A percentile compares a stretch with the other conserved stretches of the same genome.
phyloP scores from a whole-genome alignment of 805 yeast species.

The Kodamaea leandrae region DNA sequence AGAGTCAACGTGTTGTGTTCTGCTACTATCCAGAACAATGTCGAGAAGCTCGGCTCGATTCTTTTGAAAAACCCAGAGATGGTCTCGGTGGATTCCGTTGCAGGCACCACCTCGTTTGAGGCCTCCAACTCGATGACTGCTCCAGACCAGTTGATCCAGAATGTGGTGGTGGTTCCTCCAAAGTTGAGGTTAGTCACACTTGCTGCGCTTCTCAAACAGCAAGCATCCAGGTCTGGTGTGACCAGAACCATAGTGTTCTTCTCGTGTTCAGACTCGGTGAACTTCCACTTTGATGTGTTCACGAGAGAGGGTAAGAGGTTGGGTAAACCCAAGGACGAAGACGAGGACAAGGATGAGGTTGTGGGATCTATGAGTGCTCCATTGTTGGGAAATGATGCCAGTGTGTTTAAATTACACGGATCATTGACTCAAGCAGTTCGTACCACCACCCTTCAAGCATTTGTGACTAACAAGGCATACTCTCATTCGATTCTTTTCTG shows the following conservation, averaged over 20 bases:
- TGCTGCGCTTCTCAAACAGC: slow-evolving; percentile 58
- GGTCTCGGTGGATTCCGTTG: slow-evolving; percentile 44
- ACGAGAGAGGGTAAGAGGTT: slow-evolving; percentile 53
- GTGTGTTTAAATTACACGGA: slow-evolving; percentile 78
- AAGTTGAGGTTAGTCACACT: slow-evolving; percentile 83
- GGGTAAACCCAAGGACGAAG: slow-evolving; percentile 22
- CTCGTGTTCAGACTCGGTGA: slow-evolving; percentile 95
- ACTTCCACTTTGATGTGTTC: slow-evolving; percentile 80
- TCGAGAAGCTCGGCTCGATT: slow-evolving; percentile 74
- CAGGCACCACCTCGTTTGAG: slow-evolving; percentile 30
- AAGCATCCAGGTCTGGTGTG: slow-evolving; percentile 27
- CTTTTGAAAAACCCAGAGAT: slow-evolving; percentile 72
- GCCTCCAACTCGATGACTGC: slow-evolving; percentile 45
- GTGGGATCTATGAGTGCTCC: slow-evolving; percentile 54
- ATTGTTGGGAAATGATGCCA: slow-evolving; percentile 39
- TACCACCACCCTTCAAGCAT: slow-evolving; percentile 68
- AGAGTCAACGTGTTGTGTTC: slow-evolving; percentile 86
- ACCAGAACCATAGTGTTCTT: slow-evolving; percentile 77
- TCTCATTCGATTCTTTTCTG: slow-evolving; percentile 74
- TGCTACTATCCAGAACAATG: slow-evolving; percentile 86
- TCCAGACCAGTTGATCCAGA: slow-evolving; percentile 88
- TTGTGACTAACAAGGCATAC: slow-evolving; percentile 42
- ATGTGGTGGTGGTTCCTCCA: slow-evolving; percentile 83
- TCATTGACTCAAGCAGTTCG: slow-evolving; percentile 82
- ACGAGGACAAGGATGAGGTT: slow-evolving; percentile 22